These are phyloP conservation scores for Laburnicola sp. DNA, from an alignment of 2,329 filamentous ascomycete genomes.

Conservation along the genomic window DNA sequence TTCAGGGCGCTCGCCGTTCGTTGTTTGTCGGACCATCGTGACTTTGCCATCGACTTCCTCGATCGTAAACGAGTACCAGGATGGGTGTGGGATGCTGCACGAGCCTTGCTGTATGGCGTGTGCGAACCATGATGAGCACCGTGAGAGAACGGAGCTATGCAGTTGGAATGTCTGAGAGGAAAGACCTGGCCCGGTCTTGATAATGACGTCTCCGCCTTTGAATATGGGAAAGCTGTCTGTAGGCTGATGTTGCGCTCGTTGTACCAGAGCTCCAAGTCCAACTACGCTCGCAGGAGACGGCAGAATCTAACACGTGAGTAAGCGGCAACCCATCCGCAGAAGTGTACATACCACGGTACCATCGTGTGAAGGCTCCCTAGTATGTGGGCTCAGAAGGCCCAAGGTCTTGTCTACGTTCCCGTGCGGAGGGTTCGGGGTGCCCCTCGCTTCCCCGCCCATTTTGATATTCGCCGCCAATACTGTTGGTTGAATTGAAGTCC, in stretches of 20 bases:
- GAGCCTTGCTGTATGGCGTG: neutral
- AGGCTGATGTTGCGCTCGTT: neutral
- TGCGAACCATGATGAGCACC: slow-evolving; percentile 17
- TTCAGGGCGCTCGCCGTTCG: slow-evolving; percentile 1
- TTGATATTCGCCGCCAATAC: neutral
- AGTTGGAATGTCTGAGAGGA: slow-evolving; percentile 11
- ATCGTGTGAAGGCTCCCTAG: neutral
- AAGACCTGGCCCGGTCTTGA: slow-evolving; percentile 3
- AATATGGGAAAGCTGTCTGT: slow-evolving; percentile 18
- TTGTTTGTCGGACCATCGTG: slow-evolving; percentile 2
- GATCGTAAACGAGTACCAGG: slow-evolving; percentile 12
- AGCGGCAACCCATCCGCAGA: neutral
- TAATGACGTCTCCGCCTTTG: slow-evolving; percentile 20
- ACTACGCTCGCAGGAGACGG: neutral
- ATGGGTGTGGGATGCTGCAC: neutral
- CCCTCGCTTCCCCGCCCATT: neutral
- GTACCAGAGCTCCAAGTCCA: neutral
- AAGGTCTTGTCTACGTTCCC: neutral
- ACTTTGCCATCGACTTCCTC: slow-evolving; percentile 5
- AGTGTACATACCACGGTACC: slow-evolving; percentile 3
- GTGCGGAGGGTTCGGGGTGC: neutral
- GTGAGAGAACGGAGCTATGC: slow-evolving; percentile 12
- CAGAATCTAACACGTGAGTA: neutral
- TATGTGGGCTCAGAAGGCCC: neutral
- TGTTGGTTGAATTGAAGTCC: neutral